Conservation (phyloP, 768 basidiomycete species). For the Exsudoporus frostii region DNA sequence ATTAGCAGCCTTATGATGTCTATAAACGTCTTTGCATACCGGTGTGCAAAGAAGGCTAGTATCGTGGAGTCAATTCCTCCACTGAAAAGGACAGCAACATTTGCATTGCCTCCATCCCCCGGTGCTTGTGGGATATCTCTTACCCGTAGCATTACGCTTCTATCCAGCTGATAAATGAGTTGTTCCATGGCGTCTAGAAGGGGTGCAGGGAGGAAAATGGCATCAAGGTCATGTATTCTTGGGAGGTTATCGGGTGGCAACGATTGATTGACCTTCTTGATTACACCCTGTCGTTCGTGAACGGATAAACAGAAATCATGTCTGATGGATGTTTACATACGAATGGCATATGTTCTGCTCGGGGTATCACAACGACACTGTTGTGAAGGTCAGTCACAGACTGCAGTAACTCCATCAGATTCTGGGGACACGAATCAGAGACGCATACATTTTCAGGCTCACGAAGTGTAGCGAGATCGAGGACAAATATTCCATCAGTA, state of each 20-base stretch:
- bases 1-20: neutral
- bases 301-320: neutral
- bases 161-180: conserved; percentile 53
- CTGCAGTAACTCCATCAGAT: conserved; percentile 13
- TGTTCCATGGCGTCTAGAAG: conserved; percentile 41
- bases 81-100: conserved; percentile 87
- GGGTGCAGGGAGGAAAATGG: conserved; percentile 32
- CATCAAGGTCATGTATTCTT: conserved; percentile 19
- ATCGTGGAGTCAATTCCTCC: conserved; percentile 94
- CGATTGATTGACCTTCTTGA: conserved; percentile 43
- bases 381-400: conserved; percentile 18
- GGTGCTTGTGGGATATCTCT: conserved; percentile 60
- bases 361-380: conserved; percentile 21
- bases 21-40: conserved; percentile 37
- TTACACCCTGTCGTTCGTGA: conserved; percentile 38
- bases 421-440: neutral
- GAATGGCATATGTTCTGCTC: conserved; percentile 19
- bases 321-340: conserved; percentile 15
- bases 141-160: conserved; percentile 67
- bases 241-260: conserved; percentile 46
- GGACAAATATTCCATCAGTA: conserved; percentile 52
- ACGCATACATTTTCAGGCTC: conserved; percentile 26
- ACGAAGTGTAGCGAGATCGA: conserved; percentile 41
- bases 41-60: conserved; percentile 75
- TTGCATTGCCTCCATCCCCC: conserved; percentile 38